Base-by-base conservation (phyloP, 2,329 filamentous ascomycete genomes). In the Intubia oerlemansii region DNA sequence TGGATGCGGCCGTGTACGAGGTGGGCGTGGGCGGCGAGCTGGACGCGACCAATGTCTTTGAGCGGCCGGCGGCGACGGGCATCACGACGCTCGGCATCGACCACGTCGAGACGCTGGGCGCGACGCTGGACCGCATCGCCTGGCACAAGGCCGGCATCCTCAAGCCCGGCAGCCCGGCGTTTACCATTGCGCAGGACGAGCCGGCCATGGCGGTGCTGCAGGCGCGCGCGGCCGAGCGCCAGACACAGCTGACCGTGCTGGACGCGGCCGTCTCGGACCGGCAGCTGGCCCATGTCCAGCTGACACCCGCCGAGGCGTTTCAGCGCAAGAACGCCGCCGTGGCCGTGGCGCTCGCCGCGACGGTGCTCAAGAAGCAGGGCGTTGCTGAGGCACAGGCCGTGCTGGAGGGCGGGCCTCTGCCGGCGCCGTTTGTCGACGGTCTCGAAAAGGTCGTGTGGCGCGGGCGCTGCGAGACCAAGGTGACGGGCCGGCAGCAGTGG, bases 131-230 rank as follows among this genome's bases (percentile, higher is more conserved):
- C 22, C 57, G 67, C 44, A 76, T 79, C 36, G 67, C 72, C 2
- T 77, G 73, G 72, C 70, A 79, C 46, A 79, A 79, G 48, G 65
- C 66, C 2, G 74, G 73, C 2, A 69, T 79, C 29, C 66, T 76
- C 48, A 79, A 76, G 46, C 26, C 40, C 1, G 62, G 59, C 3
- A 53, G 62, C 5, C 58, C 61, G 15, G 68, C 63, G 2, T 78
- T 77, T 35, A 72, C 73, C 1, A 30, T 42, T 4, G 34, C 38
- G 20, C 62, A 62, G 3, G 55, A 56, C 1, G 55, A 32, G 6
- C 12, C 17, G 17, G 29, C 74, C 0, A 30, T 35, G 27, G 24
- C 25, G 2, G 62, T 72, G n/a, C 41, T 73, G 33, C 45, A 53
- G 35, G 50, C 52, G 32, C 57, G 67, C 38, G 59, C 65, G 0